Base-by-base conservation (phyloP, 345 rosid genomes). In the Kernera saxatilis region DNA sequence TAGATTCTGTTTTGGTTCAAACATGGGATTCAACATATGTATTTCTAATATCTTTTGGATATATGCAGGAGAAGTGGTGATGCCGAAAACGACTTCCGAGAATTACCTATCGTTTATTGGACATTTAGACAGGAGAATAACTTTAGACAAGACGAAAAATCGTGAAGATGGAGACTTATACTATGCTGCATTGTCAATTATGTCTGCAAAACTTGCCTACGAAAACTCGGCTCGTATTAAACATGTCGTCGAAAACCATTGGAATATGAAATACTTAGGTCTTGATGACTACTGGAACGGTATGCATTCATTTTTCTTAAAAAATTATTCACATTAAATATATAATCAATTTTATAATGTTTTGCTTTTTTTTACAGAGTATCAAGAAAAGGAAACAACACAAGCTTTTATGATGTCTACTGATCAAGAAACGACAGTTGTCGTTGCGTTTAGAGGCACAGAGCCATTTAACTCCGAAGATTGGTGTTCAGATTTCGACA, bases 261-360 rank as follows among this genome's bases (percentile, higher is more conserved):
- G 98, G 96, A 73, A 84, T 87, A 89, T 87, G 90, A 84, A 86
- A 61, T 79, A 58, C 62, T 48, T 92, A 81, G 93, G 88, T 21
- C 69, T 64, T 30, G 35, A 53, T 50, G 80, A 86, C 78, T 89
- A 64, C 35, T 87, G 93, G 91, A 86, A 92, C 27, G 96, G 96
- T 91, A 82, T 23, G 39, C 18, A 71, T 53, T 26, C 6, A 8
- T 3, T n/a, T n/a, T n/a, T 39, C 18, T 25, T 5, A 15, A 5
- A n/a, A n/a, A 1, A 59, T 26, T 11, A 29, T 21, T 25, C 2
- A 27, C 48, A 35, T 5, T 22, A 1, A 49, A 8, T 8, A 13
- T 4, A 35, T 25, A 11, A 1, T 50, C 6, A 37, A 3, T 3
- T 14, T 65, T 17, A 6, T 29, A 6, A 18, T 1, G n/a, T 0